A percentile compares a stretch with the other conserved stretches of the same genome.
These are phyloP conservation scores for Pythium scleroteichum DNA, from an alignment of 352 stramenopile species.

Conservation along the genomic window DNA sequence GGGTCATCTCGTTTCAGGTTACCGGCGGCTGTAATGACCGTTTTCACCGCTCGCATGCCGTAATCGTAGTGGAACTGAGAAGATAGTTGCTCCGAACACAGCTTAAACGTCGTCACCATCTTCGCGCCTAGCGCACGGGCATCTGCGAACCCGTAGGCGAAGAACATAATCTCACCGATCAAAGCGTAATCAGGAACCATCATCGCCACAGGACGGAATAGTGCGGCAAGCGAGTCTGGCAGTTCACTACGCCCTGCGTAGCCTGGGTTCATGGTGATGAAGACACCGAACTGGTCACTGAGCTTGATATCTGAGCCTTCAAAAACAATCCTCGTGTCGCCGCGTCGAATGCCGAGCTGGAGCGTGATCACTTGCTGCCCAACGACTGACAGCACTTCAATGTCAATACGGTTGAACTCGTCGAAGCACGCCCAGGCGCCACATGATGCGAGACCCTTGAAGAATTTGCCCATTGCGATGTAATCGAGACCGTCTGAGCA, in stretches of 20 bases:
- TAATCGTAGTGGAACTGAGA: conserved; percentile 92
- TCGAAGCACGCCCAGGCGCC: conserved; percentile 93
- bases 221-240: conserved; percentile 79
- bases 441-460: conserved; percentile 92
- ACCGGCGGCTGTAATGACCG: conserved; percentile 85
- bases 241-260: conserved; percentile 88
- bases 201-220: conserved; percentile 90
- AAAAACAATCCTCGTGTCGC: conserved; percentile 90
- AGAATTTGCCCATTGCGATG: conserved; percentile 95
- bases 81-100: conserved; percentile 89
- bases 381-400: conserved; percentile 87
- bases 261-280: conserved; percentile 92
- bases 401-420: conserved; percentile 91
- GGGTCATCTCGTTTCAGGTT: conserved; percentile 91
- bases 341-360: conserved; percentile 83
- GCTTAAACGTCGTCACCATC: conserved; percentile 89
- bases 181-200: conserved; percentile 91
- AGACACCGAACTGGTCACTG: conserved; percentile 89
- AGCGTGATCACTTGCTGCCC: conserved; percentile 92
- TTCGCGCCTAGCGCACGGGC: conserved; percentile 65
- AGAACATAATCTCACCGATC: conserved; percentile 92
- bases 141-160: conserved; percentile 81
- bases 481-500: conserved; percentile 94
- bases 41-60: conserved; percentile 90
- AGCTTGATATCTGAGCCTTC: conserved; percentile 95